A percentile compares a stretch with the other conserved stretches of the same genome.
phyloP scores from a whole-genome alignment of 192 early-diverging fungal species.

The Entomortierella beljakovae region DNA sequence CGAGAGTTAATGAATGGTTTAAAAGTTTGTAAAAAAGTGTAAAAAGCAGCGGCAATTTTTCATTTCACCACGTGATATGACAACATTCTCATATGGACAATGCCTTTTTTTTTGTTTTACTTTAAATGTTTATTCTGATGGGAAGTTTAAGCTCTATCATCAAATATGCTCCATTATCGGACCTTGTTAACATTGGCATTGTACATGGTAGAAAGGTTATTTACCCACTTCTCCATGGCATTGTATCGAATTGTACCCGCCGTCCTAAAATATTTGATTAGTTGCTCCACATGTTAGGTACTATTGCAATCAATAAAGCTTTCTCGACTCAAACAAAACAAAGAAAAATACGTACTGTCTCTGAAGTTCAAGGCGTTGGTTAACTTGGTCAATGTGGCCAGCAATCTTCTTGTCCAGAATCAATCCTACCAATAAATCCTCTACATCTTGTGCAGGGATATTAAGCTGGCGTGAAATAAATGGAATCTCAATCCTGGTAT shows the following conservation, averaged over 20 bases:
- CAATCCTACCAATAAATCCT: conserved; percentile 86
- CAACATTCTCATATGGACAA: no score
- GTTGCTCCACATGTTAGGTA: background rate
- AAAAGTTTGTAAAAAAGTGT: no score
- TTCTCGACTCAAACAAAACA: background rate
- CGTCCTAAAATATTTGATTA: conserved; percentile 55
- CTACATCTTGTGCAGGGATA: conserved; percentile 80
- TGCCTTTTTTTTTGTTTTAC: no score
- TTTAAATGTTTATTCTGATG: no score
- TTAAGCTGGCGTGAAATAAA: conserved; percentile 87
- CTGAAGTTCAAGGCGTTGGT: conserved; percentile 79
- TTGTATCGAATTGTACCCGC: conserved; percentile 72
- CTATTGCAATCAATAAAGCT: background rate
- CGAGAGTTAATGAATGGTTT: no score
- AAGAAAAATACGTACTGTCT: conserved; percentile 64
- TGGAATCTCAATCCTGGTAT: conserved; percentile 89
- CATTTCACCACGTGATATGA: no score
- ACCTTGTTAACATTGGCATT: conserved; percentile 69
- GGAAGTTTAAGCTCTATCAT: background rate
- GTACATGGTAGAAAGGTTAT: conserved; percentile 69
- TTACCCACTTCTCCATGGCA: conserved; percentile 80
- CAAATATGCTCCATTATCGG: conserved; percentile 23
- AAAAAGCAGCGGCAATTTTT: no score
- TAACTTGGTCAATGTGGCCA: conserved; percentile 93
- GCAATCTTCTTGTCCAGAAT: conserved; percentile 90